phyloP scores from a whole-genome alignment of 768 basidiomycete genomes.

The Calvatia gigantea region DNA sequence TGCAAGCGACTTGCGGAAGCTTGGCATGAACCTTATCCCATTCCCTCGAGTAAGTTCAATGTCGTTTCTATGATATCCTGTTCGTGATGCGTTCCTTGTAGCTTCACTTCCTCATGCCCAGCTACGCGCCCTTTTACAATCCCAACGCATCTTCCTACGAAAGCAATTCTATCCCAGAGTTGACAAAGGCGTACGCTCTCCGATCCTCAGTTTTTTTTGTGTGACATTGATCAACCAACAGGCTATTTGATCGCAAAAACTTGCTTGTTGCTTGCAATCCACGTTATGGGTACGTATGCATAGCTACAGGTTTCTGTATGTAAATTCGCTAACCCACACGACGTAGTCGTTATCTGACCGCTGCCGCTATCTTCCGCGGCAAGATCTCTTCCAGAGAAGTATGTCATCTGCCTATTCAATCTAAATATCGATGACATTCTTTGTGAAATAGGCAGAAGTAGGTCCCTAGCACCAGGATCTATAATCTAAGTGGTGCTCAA shows the following conservation, averaged over 20 bases:
- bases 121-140: conserved; percentile 87
- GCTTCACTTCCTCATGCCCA: conserved; percentile 96
- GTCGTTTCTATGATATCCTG: not conserved
- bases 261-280: conserved; percentile 84
- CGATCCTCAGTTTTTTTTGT: not conserved
- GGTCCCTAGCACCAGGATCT: conserved; percentile 22
- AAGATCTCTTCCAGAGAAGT: conserved; percentile 79
- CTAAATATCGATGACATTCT: conserved; percentile 32
- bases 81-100: conserved; percentile 28
- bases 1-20: conserved; percentile 76
- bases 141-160: conserved; percentile 60
- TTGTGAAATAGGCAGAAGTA: conserved; percentile 48
- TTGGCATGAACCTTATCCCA: conserved; percentile 91
- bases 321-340: conserved; percentile 3
- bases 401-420: conserved; percentile 25
- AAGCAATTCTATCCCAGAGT: conserved; percentile 56
- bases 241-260: conserved; percentile 78
- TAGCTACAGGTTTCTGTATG: not conserved
- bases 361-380: conserved; percentile 85
- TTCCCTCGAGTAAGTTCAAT: conserved; percentile 78
- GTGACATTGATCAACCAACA: conserved; percentile 22
- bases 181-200: conserved; percentile 64
- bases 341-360: conserved; percentile 77
- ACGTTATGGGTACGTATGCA: conserved; percentile 58
- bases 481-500: conserved; percentile 22